These are phyloP conservation scores for Euclidium syriacum DNA, from an alignment of 345 rosid species.

Conservation along the genomic window DNA sequence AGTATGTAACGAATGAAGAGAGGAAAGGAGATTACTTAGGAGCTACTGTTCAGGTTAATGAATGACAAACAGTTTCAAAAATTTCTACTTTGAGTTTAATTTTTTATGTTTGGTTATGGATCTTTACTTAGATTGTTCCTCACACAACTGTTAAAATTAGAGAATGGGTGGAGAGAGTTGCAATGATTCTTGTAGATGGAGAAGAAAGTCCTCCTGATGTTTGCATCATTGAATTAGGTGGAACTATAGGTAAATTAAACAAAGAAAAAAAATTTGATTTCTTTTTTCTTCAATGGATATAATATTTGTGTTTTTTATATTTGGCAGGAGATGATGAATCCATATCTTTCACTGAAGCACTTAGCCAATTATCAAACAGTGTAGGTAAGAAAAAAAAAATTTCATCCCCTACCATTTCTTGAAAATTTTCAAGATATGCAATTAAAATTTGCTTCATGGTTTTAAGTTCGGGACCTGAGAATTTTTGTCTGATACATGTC, in stretches of 20 bases:
- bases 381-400: no score
- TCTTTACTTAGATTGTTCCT: slow-evolving; percentile 69
- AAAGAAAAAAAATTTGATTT: neutral
- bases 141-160: slow-evolving; percentile 79
- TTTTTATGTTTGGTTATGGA: neutral
- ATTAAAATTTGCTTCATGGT: no score
- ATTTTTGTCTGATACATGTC: no score
- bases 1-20: slow-evolving; percentile 69
- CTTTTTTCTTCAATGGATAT: neutral
- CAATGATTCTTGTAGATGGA: slow-evolving; percentile 66
- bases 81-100: neutral
- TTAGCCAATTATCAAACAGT: slow-evolving; percentile 67
- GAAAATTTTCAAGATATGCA: neutral
- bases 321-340: slow-evolving; percentile 87
- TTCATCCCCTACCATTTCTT: neutral
- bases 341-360: slow-evolving; percentile 73
- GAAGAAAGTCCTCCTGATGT: slow-evolving; percentile 69
- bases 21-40: slow-evolving; percentile 86
- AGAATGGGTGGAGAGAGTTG: slow-evolving; percentile 75
- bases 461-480: no score
- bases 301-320: slow-evolving; percentile 3
- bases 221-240: slow-evolving; percentile 84
- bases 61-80: neutral
- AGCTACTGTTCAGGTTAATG: slow-evolving; percentile 85
- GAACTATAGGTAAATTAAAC: slow-evolving; percentile 61